Percentiles rank a stretch among this genome's conserved stretches.
These are phyloP conservation scores for Hanseniaspora lindneri DNA, from an alignment of 805 yeast genomes.

Conservation along the genomic window DNA sequence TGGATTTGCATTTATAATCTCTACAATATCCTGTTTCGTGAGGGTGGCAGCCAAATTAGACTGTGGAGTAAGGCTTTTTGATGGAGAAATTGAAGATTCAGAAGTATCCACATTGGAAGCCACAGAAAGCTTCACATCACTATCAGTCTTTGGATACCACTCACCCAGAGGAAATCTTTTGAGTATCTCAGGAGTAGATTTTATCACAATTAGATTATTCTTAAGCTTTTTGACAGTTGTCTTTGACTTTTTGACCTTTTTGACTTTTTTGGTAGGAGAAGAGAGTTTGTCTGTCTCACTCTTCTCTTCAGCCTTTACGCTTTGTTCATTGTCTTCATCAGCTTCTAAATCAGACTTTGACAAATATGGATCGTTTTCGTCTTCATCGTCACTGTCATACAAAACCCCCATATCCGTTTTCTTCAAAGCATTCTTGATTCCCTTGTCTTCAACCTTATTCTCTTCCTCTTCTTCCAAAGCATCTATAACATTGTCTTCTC, in stretches of 20 bases:
- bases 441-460: slow-evolving; percentile 84
- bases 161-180: slow-evolving; percentile 63
- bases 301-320: slow-evolving; percentile 21
- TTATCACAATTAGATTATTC: slow-evolving; percentile 48
- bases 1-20: slow-evolving; percentile 37
- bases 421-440: slow-evolving; percentile 67
- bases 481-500: slow-evolving; percentile 43
- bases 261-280: slow-evolving; percentile 17
- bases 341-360: slow-evolving; percentile 58
- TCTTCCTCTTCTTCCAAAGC: slow-evolving; percentile 61
- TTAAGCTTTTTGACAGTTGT: slow-evolving; percentile 36
- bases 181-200: slow-evolving; percentile 50
- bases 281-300: slow-evolving; percentile 18
- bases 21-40: slow-evolving; percentile 61
- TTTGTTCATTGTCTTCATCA: slow-evolving; percentile 30
- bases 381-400: slow-evolving; percentile 66
- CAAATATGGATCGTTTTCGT: slow-evolving; percentile 73
- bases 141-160: slow-evolving; percentile 56
- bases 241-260: slow-evolving; percentile 28
- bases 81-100: background rate
- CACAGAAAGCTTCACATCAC: slow-evolving; percentile 28
- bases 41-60: slow-evolving; percentile 26
- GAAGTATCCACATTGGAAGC: background rate
- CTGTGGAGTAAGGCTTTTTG: slow-evolving; percentile 19
- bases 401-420: slow-evolving; percentile 72